Evolutionary conservation across 768 basidiomycete species (phyloP), one percentile per base, ranked within the genome.

Genomic region (Strobilomyces confusus): DNA sequence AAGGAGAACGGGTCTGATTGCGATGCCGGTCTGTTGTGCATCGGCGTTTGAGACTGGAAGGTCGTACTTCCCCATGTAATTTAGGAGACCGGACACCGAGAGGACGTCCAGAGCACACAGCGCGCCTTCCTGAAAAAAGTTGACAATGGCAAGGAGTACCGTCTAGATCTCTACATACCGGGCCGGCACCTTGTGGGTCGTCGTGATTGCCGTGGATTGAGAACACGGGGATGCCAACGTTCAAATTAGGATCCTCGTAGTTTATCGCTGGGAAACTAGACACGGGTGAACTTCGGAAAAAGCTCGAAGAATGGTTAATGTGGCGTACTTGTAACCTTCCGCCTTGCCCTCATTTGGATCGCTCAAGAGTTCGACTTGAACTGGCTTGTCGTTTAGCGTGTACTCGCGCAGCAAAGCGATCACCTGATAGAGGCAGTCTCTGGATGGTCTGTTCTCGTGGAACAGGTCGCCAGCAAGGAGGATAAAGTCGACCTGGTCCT

Each of bases 121-220:
- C 1, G 97, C 97, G 11, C 97, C 97, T 75, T 94, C 88, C 92
- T 95, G 58, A 9, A 44, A n/a, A 43, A 33, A 19, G 5, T 48
- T 11, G 57, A 51, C 38, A 34, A 36, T 5, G 22, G 19, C 11
- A 36, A 47, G 45, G 2, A 44, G 44, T 17, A 20, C 12, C 13
- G 46, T 23, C 26, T 11, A 12, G 12, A 20, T 45, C 13, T 22
- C 48, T 12, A 72, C 90, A 56, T 62, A 93, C 94, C 9, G 89
- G 78, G 4, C 95, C 94, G 20, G 93, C 87, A 19, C 97, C 97
- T 72, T 98, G 97, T 32, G 97, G 97, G 63, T 99, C 97, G 64
- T 99, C 97, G 70, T 99, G 97, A 65, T 99, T 99, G 40, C 97
- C 97, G 64, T 99, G 97, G 48, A 99, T 98, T 0, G 95, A 98